A percentile compares a stretch with the other conserved stretches of the same genome.
Conservation (phyloP, 108 stramenopile species). For the Parmales sp. region DNA sequence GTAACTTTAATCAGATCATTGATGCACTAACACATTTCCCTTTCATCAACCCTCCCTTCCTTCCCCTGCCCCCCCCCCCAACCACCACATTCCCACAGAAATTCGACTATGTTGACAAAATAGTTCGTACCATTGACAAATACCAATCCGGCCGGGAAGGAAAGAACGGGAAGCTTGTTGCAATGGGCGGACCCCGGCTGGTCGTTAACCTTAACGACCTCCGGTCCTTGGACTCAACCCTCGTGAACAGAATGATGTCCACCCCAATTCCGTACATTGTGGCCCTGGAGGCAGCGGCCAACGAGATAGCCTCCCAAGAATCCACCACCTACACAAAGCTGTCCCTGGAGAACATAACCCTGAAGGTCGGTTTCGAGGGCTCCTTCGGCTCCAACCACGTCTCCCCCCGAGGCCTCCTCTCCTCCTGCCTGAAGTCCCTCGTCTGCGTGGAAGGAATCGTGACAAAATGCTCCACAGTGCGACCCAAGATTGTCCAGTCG, state of each 20-base stretch:
- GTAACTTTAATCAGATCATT: no score
- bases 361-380: constrained; percentile 63
- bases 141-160: no score
- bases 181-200: no score
- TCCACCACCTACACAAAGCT: constrained; percentile 67
- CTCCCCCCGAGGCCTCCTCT: constrained; percentile 58
- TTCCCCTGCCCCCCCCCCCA: no score
- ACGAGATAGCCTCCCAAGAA: constrained; percentile 54
- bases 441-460: constrained; percentile 98
- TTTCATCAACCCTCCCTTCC: no score
- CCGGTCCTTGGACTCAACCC: background rate
- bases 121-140: no score
- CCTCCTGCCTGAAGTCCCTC: constrained; percentile 51
- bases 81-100: no score
- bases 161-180: no score
- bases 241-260: background rate
- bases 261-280: constrained; percentile 35
- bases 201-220: background rate
- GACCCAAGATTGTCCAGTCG: constrained; percentile 91
- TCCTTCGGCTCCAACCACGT: constrained; percentile 48
- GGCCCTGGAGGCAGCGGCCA: constrained; percentile 62
- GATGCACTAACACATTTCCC: no score
- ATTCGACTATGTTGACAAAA: no score
- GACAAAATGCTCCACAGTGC: constrained; percentile 83
- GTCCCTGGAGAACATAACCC: constrained; percentile 21